Evolutionary conservation across 257 asterid genomes (phyloP).

Genomic region (Handroanthus guayacan): DNA sequence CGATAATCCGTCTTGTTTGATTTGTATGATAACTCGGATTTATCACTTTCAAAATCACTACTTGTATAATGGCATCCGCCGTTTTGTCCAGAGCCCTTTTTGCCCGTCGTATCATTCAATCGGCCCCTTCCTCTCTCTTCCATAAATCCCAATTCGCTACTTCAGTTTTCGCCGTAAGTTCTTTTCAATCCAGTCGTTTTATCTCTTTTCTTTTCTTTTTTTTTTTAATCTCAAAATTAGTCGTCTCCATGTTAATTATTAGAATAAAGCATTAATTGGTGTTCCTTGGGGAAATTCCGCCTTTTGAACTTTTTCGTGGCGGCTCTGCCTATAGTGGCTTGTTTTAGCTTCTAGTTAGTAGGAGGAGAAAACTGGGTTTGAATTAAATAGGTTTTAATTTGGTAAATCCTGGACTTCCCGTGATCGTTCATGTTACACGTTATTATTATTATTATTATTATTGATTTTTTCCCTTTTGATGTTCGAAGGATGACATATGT

Average conservation of each 20-base stretch:
- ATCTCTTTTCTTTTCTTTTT: not conserved
- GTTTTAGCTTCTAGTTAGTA: conserved; percentile 1
- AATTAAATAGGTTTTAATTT: not conserved
- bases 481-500: not conserved
- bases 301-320: not conserved
- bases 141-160: conserved; percentile 46
- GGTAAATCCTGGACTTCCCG: not conserved
- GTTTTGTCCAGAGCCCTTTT: conserved; percentile 65
- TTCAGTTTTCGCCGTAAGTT: conserved; percentile 60
- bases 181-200: not conserved
- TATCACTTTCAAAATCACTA: not conserved
- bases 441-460: not conserved
- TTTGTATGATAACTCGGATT: not conserved
- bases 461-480: not conserved
- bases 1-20: not conserved
- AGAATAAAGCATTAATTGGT: not conserved
- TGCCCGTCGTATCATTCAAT: conserved; percentile 59
- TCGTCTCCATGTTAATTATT: not conserved
- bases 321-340: not conserved
- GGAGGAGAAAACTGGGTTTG: not conserved
- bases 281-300: not conserved
- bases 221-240: not conserved
- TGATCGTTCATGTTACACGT: not conserved
- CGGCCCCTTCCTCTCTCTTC: conserved; percentile 45
- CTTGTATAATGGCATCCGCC: conserved; percentile 65